phyloP scores from a whole-genome alignment of 257 asterid species.

The Galeopsis tetrahit region DNA sequence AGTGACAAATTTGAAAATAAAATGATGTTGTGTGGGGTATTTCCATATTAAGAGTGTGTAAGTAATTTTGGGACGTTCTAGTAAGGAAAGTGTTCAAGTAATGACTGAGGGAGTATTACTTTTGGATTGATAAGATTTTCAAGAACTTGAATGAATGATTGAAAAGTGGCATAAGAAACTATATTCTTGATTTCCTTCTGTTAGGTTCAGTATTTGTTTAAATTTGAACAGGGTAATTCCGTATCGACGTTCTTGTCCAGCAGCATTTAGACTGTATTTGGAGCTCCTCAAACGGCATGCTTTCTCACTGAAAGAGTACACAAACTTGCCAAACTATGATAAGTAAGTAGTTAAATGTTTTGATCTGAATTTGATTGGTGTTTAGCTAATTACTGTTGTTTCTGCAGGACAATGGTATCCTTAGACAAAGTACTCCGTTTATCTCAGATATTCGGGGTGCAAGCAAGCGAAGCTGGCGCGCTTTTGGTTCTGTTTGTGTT shows the following conservation, averaged over 20 bases:
- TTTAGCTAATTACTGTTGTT: constrained; percentile 13
- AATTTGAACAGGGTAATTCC: constrained; percentile 72
- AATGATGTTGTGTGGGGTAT: too few species aligned
- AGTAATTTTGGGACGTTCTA: too few species aligned
- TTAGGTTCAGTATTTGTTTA: constrained; percentile 25
- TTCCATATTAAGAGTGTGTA: too few species aligned
- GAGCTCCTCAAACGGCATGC: constrained; percentile 80
- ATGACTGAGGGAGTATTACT: too few species aligned
- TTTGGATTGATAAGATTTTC: background rate
- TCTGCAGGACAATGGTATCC: constrained; percentile 70
- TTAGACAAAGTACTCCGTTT: constrained; percentile 57
- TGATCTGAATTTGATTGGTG: constrained; percentile 24
- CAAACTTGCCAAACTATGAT: constrained; percentile 59
- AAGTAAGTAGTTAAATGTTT: constrained; percentile 62
- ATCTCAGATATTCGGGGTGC: constrained; percentile 58
- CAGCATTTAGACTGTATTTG: constrained; percentile 87
- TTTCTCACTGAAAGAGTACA: constrained; percentile 61
- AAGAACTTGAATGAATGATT: background rate
- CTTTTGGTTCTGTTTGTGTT: constrained; percentile 67
- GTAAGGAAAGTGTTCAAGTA: too few species aligned
- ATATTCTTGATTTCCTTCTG: background rate
- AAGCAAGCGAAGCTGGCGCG: constrained; percentile 57
- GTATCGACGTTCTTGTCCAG: constrained; percentile 69
- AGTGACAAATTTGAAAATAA: too few species aligned
- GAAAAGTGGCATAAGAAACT: background rate